A percentile compares a stretch with the other conserved stretches of the same genome.
Conservation (phyloP, 2,329 filamentous ascomycete genomes). For the Ophiognomonia clavigignenti-juglandacearum region DNA sequence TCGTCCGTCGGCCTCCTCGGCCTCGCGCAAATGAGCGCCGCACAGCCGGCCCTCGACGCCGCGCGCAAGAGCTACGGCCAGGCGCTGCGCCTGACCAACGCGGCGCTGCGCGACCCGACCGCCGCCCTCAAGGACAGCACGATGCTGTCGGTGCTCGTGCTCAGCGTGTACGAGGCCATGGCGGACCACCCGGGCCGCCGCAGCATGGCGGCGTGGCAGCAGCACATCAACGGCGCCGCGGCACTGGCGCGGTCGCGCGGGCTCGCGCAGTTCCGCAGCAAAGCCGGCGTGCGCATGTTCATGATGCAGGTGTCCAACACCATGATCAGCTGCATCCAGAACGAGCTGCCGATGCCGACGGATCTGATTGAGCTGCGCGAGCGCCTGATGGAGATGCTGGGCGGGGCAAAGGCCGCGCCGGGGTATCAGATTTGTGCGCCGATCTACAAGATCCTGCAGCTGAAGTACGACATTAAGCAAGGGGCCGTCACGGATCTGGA, state of each 20-base stretch:
- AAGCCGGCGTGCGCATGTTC: constrained; percentile 46
- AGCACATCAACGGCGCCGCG: constrained; percentile 49
- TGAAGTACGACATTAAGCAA: constrained; percentile 41
- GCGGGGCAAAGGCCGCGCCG: constrained; percentile 30
- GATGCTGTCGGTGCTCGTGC: constrained; percentile 47
- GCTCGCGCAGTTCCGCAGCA: constrained; percentile 38
- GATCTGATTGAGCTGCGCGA: constrained; percentile 40
- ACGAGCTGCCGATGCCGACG: constrained; percentile 42
- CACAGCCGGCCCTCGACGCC: constrained; percentile 37
- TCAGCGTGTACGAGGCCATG: constrained; percentile 51
- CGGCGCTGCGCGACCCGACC: constrained; percentile 39
- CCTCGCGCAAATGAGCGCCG: constrained; percentile 40
- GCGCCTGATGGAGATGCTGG: constrained; percentile 32
- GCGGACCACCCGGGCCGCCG: constrained; percentile 37
- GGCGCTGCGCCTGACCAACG: constrained; percentile 46
- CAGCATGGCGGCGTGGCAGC: constrained; percentile 46
- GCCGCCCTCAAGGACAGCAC: constrained; percentile 44
- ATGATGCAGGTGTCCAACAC: constrained; percentile 47
- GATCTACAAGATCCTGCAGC: constrained; percentile 39
- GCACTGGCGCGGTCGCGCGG: constrained; percentile 46
- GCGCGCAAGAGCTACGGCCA: constrained; percentile 47
- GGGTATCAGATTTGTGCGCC: constrained; percentile 39
- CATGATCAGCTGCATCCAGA: constrained; percentile 47
- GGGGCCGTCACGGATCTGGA: constrained; percentile 33
- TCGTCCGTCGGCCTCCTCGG: constrained; percentile 50